Base-by-base conservation (phyloP, 345 rosid genomes). In the Lepidium africanum region DNA sequence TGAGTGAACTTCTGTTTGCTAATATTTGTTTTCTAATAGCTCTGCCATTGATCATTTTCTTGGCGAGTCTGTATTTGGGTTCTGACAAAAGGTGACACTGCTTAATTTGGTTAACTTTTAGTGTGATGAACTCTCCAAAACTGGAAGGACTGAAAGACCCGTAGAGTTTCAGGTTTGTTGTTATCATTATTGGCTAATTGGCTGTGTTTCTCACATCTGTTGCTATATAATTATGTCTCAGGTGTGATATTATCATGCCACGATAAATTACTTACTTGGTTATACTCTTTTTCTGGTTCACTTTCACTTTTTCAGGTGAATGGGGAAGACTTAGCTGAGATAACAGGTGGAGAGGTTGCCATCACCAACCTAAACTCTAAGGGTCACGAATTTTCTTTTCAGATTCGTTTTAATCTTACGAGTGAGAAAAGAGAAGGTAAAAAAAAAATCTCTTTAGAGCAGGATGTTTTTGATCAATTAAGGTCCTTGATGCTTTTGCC, bases 301-400 rank as follows among this genome's bases (percentile, higher is more conserved):
- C 39, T 58, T 17, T 49, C 82, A 12, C 43, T 12, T 49, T 40
- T 65, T 7, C 73, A 87, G 95, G 90, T 87, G 42, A 79, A 78
- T 81, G 88, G 80, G 74, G 71, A 59, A n/a, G 78, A 85, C 76
- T 76, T 90, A 81, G 80, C 90, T 62, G 97, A 76, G 76, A 41
- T 84, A 59, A 49, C 59, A 19, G 87, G 88, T 25, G 88, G 92
- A 17, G 87, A 86, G 78, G 82, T 79, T 71, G 86, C 86, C 55
- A 70, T 70, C 51, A 84, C 92, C 57, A 84, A 86, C 74, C 77
- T 86, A 72, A 83, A 77, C 64, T 84, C 94, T 30, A 78, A 69
- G 75, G 89, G 95, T 50, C 80, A 81, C 7, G 81, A 77, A 10
- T 90, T 85, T 76, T 64, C 74, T 32, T 42, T 87, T 39, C 80